phyloP scores from a whole-genome alignment of 1,284 basidiomycete genomes.

The Fomitopsis palustris region DNA sequence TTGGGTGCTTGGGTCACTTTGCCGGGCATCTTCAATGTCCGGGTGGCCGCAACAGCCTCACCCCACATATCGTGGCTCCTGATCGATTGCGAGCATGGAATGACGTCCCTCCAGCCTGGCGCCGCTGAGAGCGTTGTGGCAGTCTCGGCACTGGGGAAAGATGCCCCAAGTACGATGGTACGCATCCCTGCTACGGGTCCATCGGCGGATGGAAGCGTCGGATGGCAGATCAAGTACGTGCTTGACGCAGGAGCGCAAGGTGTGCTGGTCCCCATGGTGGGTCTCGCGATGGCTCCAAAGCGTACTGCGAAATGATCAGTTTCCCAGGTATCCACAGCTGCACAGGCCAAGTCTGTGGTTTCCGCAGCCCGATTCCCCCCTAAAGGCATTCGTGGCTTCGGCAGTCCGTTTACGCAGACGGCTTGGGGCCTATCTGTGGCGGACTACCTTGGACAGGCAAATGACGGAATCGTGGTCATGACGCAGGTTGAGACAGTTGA shows the following conservation, averaged over 20 bases:
- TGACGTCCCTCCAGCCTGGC: slow-evolving; percentile 49
- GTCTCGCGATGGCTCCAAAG: slow-evolving; percentile 2
- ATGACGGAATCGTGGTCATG: slow-evolving; percentile 55
- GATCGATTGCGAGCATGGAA: slow-evolving; percentile 66
- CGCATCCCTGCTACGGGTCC: slow-evolving; percentile 59
- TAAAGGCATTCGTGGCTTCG: slow-evolving; percentile 54
- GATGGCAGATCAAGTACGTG: slow-evolving; percentile 68
- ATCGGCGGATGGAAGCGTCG: slow-evolving; percentile 40
- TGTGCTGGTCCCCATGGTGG: slow-evolving; percentile 62
- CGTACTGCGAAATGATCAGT: neutral
- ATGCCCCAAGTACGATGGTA: slow-evolving; percentile 50
- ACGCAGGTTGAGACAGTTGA: slow-evolving; percentile 67
- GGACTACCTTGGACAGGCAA: slow-evolving; percentile 55
- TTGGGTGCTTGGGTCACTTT: slow-evolving; percentile 72
- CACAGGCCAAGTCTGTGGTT: slow-evolving; percentile 54
- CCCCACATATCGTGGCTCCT: slow-evolving; percentile 57
- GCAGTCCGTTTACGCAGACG: slow-evolving; percentile 54
- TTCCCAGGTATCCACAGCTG: slow-evolving; percentile 48
- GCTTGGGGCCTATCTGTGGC: slow-evolving; percentile 47
- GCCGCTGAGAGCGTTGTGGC: slow-evolving; percentile 52
- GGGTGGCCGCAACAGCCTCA: slow-evolving; percentile 51
- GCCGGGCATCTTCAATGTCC: slow-evolving; percentile 50
- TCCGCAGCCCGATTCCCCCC: slow-evolving; percentile 57
- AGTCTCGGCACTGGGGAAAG: slow-evolving; percentile 39
- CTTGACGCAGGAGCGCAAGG: slow-evolving; percentile 63